phyloP scores from a whole-genome alignment of 75 land plant genomes.

The Sequoiadendron giganteum region DNA sequence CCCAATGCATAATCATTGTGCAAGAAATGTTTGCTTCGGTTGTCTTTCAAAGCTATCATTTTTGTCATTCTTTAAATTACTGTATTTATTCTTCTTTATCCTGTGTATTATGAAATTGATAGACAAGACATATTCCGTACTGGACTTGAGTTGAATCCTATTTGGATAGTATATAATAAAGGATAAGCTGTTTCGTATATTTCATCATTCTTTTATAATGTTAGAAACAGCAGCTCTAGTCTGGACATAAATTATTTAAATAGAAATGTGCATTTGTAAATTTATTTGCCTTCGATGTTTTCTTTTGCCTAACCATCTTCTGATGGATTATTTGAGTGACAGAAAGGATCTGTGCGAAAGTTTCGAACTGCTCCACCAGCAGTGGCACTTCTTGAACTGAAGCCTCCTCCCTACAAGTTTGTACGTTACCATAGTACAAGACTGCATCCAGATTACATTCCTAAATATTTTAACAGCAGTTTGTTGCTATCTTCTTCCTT shows the following conservation, averaged over 20 bases:
- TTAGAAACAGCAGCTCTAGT: not conserved
- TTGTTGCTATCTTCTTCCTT: not conserved
- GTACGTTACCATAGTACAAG: not conserved
- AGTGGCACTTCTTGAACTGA: conserved; percentile 9
- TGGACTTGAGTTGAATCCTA: not conserved
- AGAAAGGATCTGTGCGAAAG: not conserved
- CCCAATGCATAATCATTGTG: not conserved
- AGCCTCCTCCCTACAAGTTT: conserved; percentile 6
- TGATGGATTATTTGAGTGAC: not conserved
- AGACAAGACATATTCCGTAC: not conserved
- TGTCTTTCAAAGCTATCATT: not conserved
- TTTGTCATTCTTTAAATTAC: not conserved
- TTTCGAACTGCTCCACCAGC: conserved; percentile 6
- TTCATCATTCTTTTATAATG: not conserved
- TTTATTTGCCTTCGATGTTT: not conserved
- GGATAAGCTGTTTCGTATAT: not conserved
- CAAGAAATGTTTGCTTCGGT: not conserved
- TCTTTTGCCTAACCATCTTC: not conserved
- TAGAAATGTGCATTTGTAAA: not conserved
- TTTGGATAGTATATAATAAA: not conserved
- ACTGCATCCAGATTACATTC: not conserved
- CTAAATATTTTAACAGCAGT: not conserved
- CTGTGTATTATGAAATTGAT: not conserved
- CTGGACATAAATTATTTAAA: not conserved
- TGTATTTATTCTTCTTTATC: not conserved